Percentiles rank a stretch among this genome's conserved stretches.
These are phyloP conservation scores for Cryomyces minteri DNA, from an alignment of 495 filamentous ascomycete genomes.

Conservation along the genomic window DNA sequence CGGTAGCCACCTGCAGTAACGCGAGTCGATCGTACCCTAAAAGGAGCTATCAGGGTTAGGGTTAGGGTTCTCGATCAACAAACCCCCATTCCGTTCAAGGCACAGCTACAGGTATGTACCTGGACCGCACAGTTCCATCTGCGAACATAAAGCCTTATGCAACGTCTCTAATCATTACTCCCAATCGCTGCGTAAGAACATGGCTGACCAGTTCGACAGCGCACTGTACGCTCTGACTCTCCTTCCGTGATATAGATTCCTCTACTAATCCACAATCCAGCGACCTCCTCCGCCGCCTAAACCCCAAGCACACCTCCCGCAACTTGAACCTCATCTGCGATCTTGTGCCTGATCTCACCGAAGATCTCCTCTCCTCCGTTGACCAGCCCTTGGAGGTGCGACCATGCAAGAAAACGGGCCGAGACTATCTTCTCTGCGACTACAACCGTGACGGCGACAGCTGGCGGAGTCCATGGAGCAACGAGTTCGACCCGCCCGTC, in stretches of 20 bases:
- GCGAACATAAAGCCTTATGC: too few relatives aligned
- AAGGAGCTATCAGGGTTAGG: too few relatives aligned
- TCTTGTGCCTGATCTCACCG: conserved; percentile 77
- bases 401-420: conserved; percentile 69
- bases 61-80: too few relatives aligned
- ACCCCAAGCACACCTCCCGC: conserved; percentile 70
- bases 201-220: conserved; percentile 31
- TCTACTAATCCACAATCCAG: conserved; percentile 30
- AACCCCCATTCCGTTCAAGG: too few relatives aligned
- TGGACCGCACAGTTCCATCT: too few relatives aligned
- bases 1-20: too few relatives aligned
- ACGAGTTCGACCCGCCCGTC: conserved; percentile 85
- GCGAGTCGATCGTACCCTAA: too few relatives aligned
- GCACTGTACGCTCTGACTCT: conserved; percentile 31
- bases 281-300: conserved; percentile 94
- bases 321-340: conserved; percentile 75
- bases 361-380: conserved; percentile 94
- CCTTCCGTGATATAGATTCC: conserved; percentile 1
- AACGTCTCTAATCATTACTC: too few relatives aligned
- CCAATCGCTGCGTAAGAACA: background rate
- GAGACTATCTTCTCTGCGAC: conserved; percentile 96
- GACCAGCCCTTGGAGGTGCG: conserved; percentile 83
- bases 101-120: too few relatives aligned
- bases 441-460: conserved; percentile 98
- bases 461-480: conserved; percentile 94